These are phyloP conservation scores for Xylariaceae sp. DNA, from an alignment of 2,329 filamentous ascomycete species.

Conservation along the genomic window DNA sequence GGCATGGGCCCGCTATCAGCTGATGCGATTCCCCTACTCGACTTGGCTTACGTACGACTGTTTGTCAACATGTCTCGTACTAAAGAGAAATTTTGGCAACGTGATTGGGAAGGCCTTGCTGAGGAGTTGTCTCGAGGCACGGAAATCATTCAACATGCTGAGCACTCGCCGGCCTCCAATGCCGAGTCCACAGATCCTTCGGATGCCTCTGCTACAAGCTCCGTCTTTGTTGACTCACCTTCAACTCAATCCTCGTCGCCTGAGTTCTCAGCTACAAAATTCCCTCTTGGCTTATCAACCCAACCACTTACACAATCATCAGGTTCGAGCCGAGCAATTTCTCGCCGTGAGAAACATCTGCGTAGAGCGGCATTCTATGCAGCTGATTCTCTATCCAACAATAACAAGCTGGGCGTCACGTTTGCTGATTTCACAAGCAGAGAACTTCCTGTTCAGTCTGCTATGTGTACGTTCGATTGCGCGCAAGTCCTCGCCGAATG, in stretches of 20 bases:
- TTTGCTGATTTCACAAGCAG: slow-evolving; percentile 80
- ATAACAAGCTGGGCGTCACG: slow-evolving; percentile 78
- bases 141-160: slow-evolving; percentile 70
- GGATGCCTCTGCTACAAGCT: slow-evolving; percentile 44
- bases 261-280: slow-evolving; percentile 41
- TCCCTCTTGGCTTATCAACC: slow-evolving; percentile 24
- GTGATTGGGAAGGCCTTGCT: slow-evolving; percentile 88
- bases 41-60: slow-evolving; percentile 85
- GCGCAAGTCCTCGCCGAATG: slow-evolving; percentile 92
- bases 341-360: slow-evolving; percentile 79
- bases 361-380: slow-evolving; percentile 95
- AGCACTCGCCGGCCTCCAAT: slow-evolving; percentile 54
- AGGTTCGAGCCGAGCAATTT: slow-evolving; percentile 44
- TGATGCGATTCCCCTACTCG: slow-evolving; percentile 84
- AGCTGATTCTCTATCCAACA: slow-evolving; percentile 84
- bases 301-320: slow-evolving; percentile 27
- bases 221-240: slow-evolving; percentile 49
- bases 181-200: slow-evolving; percentile 45
- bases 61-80: slow-evolving; percentile 91
- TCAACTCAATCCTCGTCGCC: slow-evolving; percentile 48
- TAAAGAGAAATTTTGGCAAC: slow-evolving; percentile 91
- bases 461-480: slow-evolving; percentile 91
- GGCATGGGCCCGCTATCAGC: slow-evolving; percentile 79
- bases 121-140: slow-evolving; percentile 77
- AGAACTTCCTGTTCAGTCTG: slow-evolving; percentile 84